A percentile compares a stretch with the other conserved stretches of the same genome.
These are phyloP conservation scores for Neopestalotiopsis clavispora DNA, from an alignment of 2,329 filamentous ascomycete species.

Conservation along the genomic window DNA sequence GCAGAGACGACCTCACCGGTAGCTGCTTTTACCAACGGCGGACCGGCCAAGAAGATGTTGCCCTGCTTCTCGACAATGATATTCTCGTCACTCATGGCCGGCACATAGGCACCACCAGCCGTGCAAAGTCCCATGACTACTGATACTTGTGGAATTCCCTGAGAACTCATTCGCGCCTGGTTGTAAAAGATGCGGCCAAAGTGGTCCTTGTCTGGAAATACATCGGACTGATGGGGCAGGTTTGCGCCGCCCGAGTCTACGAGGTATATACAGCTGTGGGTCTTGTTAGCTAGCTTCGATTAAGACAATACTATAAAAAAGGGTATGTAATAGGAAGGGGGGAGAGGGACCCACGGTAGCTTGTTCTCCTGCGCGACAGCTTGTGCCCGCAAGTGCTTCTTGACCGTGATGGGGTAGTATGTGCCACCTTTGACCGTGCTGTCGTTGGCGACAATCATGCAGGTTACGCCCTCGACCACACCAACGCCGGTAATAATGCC, in stretches of 20 bases:
- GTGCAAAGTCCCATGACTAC: constrained; percentile 99
- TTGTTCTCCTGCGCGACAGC: constrained; percentile 88
- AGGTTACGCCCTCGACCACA: constrained; percentile 86
- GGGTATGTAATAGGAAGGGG: background rate
- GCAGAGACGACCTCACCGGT: constrained; percentile 91
- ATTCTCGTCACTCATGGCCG: constrained; percentile 95
- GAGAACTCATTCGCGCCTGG: constrained; percentile 88
- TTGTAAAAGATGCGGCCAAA: constrained; percentile 99
- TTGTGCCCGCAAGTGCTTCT: constrained; percentile 95
- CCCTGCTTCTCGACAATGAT: constrained; percentile 96
- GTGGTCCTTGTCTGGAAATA: constrained; percentile 93
- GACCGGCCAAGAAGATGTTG: constrained; percentile 96
- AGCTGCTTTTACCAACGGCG: constrained; percentile 92
- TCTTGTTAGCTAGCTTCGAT: constrained; percentile 10
- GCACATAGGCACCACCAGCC: constrained; percentile 93
- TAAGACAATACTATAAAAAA: background rate
- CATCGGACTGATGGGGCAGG: constrained; percentile 91
- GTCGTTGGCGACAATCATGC: constrained; percentile 93
- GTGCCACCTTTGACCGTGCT: constrained; percentile 97
- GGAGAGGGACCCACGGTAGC: constrained; percentile 55
- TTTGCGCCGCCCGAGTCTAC: constrained; percentile 97
- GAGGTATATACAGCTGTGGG: constrained; percentile 80
- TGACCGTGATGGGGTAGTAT: constrained; percentile 96
- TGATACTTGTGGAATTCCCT: constrained; percentile 89
- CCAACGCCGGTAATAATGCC: constrained; percentile 94